Conservation (phyloP, 2,329 filamentous ascomycete genomes). For the Rasamsonia emersonii region DNA sequence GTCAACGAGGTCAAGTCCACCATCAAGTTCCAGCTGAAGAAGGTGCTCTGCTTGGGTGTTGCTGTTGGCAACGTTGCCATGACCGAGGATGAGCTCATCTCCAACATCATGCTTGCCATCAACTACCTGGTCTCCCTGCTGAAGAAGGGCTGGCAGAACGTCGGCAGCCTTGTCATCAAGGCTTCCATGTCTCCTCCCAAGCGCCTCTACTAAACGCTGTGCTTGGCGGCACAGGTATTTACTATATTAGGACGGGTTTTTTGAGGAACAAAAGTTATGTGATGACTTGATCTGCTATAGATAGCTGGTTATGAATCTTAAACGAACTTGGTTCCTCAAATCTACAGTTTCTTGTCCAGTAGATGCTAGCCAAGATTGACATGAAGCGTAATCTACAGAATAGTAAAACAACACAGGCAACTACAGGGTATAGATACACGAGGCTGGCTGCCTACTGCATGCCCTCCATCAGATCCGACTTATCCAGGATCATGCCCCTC, state of each 20-base stretch:
- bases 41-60: constrained; percentile 99
- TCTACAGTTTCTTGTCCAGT: no score
- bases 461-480: constrained; percentile 81
- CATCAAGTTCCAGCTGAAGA: constrained; percentile 99
- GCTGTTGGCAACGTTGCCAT: constrained; percentile 98
- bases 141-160: constrained; percentile 99
- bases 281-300: constrained; percentile 4
- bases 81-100: constrained; percentile 89
- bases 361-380: no score
- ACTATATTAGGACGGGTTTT: constrained; percentile 17
- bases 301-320: constrained; percentile 4
- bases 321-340: no score
- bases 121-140: constrained; percentile 99
- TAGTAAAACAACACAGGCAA: no score
- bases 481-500: constrained; percentile 83
- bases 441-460: no score
- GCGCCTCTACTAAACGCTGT: constrained; percentile 75
- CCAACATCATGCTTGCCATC: constrained; percentile 99
- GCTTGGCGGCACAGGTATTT: no score
- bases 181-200: constrained; percentile 98
- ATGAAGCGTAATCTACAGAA: no score
- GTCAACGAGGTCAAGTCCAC: constrained; percentile 99
- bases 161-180: constrained; percentile 99
- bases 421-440: no score
- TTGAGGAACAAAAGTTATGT: constrained; percentile 6